These are phyloP conservation scores for Boletus coccyginus DNA, from an alignment of 768 basidiomycete species.

Conservation along the genomic window DNA sequence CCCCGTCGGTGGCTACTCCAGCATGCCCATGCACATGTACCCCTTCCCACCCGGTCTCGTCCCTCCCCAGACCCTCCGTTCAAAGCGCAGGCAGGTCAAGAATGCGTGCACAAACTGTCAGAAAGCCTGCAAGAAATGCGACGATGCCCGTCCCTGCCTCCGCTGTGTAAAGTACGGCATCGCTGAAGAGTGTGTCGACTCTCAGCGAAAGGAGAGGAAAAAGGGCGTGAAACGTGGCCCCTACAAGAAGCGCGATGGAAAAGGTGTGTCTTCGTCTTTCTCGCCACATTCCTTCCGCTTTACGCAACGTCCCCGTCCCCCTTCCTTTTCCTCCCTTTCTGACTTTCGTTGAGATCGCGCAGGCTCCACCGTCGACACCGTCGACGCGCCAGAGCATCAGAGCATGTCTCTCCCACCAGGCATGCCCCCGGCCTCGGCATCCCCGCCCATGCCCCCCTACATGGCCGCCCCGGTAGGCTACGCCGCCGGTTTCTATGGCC, in stretches of 20 bases:
- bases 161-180: conserved; percentile 91
- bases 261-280: conserved; percentile 54
- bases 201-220: conserved; percentile 89
- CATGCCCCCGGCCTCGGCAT: conserved; percentile 40
- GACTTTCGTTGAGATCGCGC: conserved; percentile 55
- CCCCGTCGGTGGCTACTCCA: conserved; percentile 46
- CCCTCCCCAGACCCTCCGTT: conserved; percentile 50
- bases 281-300: conserved; percentile 19
- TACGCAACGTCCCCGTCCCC: conserved; percentile 10
- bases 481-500: conserved; percentile 53
- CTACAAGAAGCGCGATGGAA: conserved; percentile 95
- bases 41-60: conserved; percentile 53
- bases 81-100: conserved; percentile 87
- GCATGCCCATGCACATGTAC: conserved; percentile 68
- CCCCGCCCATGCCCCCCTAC: conserved; percentile 50
- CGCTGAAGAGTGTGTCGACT: conserved; percentile 84
- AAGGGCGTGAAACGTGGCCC: conserved; percentile 84
- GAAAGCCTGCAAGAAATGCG: conserved; percentile 90
- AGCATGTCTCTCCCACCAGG: conserved; percentile 42
- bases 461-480: conserved; percentile 50
- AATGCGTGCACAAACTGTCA: conserved; percentile 90
- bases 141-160: conserved; percentile 88
- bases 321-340: conserved; percentile 30
- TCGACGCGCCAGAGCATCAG: conserved; percentile 43
- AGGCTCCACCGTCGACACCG: conserved; percentile 50